Percentiles rank a stretch among this genome's conserved stretches.
Evolutionary conservation across 140 eudicot species (phyloP).

Genomic region (Oenanthe javanica): DNA sequence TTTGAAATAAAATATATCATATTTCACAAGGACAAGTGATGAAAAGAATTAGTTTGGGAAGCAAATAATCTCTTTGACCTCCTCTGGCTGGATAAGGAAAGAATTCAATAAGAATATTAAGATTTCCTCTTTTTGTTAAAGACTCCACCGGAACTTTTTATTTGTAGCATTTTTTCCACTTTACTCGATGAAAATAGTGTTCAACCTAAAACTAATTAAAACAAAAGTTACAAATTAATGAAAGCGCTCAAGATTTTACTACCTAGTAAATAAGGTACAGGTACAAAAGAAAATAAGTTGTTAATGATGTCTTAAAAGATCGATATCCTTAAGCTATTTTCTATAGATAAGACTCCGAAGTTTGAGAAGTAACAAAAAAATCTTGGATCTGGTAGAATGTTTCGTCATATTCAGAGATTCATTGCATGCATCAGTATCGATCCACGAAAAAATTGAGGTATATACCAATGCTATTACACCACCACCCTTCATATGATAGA

Average conservation of each 20-base stretch:
- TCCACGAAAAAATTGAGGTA: not conserved
- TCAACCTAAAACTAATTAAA: not conserved
- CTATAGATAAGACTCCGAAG: not conserved
- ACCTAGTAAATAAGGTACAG: not conserved
- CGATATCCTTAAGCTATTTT: not conserved
- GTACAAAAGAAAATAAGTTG: not conserved
- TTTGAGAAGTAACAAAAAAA: not conserved
- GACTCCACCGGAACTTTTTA: not conserved
- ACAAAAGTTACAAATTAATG: not conserved
- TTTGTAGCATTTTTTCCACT: not conserved
- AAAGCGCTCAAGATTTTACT: not conserved
- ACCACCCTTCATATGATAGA: not conserved
- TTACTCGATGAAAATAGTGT: not conserved
- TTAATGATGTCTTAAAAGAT: not conserved
- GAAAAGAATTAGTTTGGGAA: not conserved
- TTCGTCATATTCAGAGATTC: constrained; percentile 14
- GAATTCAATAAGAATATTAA: not conserved
- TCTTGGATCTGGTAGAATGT: too few relatives aligned
- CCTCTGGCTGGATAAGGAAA: not conserved
- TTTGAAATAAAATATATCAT: not conserved
- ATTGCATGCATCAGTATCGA: constrained; percentile 40
- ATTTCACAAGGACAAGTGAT: not conserved
- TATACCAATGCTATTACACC: not conserved
- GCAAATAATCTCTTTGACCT: not conserved
- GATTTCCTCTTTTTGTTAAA: not conserved